Conservation (phyloP, 2,329 filamentous ascomycete genomes). For the Geosmithia putterillii region DNA sequence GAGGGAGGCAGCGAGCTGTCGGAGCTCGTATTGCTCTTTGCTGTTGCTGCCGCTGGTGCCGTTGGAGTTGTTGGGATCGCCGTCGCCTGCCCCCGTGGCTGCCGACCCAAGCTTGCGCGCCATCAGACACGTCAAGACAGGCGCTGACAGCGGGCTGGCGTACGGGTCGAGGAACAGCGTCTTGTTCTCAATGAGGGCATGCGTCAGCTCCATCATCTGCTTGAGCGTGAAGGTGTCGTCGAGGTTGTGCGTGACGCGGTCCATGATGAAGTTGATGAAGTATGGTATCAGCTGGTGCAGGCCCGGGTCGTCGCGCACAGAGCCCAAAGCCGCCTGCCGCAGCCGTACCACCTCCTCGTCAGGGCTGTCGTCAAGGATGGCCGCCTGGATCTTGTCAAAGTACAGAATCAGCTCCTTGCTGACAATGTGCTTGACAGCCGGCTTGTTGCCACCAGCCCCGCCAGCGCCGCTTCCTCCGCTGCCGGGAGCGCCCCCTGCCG, state of each 20-base stretch:
- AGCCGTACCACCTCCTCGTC: conserved; percentile 63
- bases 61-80: conserved; percentile 20
- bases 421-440: conserved; percentile 88
- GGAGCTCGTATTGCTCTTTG: conserved; percentile 62
- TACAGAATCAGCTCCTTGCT: conserved; percentile 94
- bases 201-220: conserved; percentile 84
- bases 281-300: conserved; percentile 94
- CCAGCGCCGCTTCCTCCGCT: neutral
- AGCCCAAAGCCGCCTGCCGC: conserved; percentile 73
- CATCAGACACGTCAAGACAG: conserved; percentile 84
- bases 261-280: conserved; percentile 89
- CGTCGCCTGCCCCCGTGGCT: conserved; percentile 5
- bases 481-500: neutral
- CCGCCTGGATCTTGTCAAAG: conserved; percentile 88
- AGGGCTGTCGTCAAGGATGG: conserved; percentile 76
- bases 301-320: conserved; percentile 77
- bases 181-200: conserved; percentile 73
- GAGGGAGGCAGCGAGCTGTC: conserved; percentile 74
- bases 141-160: conserved; percentile 58
- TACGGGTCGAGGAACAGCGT: conserved; percentile 60
- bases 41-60: conserved; percentile 26
- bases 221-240: conserved; percentile 81
- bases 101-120: conserved; percentile 62
- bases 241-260: conserved; percentile 88
- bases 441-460: conserved; percentile 34